These are phyloP conservation scores for Tuber melanosporum DNA, from an alignment of 495 filamentous ascomycete species.

Conservation along the genomic window DNA sequence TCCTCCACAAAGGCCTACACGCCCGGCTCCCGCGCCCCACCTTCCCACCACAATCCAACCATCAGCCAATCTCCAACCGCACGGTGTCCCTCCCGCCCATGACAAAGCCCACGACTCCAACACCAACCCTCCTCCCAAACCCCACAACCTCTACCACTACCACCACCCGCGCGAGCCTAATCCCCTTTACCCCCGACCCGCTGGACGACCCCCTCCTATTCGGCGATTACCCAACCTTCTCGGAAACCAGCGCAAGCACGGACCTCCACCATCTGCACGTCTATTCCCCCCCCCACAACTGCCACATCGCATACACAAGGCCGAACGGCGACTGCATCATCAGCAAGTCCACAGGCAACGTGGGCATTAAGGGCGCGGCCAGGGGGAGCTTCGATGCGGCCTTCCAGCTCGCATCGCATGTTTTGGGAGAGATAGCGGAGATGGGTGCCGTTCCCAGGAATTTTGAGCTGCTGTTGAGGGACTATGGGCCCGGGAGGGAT, in stretches of 20 bases:
- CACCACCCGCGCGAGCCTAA: background rate
- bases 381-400: slow-evolving; percentile 85
- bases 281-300: slow-evolving; percentile 82
- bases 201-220: slow-evolving; percentile 9
- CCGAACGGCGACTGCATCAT: slow-evolving; percentile 72
- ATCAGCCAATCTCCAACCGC: background rate
- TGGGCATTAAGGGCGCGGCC: slow-evolving; percentile 74
- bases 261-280: slow-evolving; percentile 77
- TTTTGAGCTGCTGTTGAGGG: slow-evolving; percentile 71
- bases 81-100: background rate
- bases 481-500: slow-evolving; percentile 78
- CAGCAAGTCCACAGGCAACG: slow-evolving; percentile 68
- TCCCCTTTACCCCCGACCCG: slow-evolving; percentile 7
- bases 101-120: background rate
- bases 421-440: slow-evolving; percentile 72
- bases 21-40: background rate
- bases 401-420: slow-evolving; percentile 75
- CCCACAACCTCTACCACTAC: slow-evolving; percentile 2
- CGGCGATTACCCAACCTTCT: slow-evolving; percentile 19
- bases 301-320: slow-evolving; percentile 76
- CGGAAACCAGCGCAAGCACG: background rate
- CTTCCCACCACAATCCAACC: background rate
- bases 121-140: slow-evolving; percentile 7
- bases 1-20: background rate
- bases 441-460: slow-evolving; percentile 45